Base-by-base conservation (phyloP, 1,284 basidiomycete species). In the Coniophora puteana region DNA sequence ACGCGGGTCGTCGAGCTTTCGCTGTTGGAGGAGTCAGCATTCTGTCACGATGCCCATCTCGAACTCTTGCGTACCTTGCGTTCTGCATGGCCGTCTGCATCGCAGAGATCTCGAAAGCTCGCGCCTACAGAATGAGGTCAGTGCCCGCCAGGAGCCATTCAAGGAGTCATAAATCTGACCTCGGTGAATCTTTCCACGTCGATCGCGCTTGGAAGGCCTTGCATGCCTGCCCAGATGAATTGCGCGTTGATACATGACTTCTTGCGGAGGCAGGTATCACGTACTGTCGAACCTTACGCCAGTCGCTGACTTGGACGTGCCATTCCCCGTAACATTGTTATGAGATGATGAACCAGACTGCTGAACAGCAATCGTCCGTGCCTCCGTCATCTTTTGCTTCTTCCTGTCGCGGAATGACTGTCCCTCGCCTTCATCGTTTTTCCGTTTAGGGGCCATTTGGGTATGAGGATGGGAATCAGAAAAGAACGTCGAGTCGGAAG, bases 151-250 rank as follows among this genome's bases (percentile, higher is more conserved):
- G 7, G 8, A n/a, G 4, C 0, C 8, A 23, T n/a, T n/a, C n/a
- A 28, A 35, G 29, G 31, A 23, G 20, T 28, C 35, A 21, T 22
- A 28, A 28, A 5, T 45, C 68, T 11, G 32, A 89, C 92, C 71
- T 93, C 83, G 8, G 84, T 76, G 57, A 95, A 95, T 53, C 76
- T 83, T 56, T 94, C 92, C 8, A 94, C 84, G 53, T 93, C 86
- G 33, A 96, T 73, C 1, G 82, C 74, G 14, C 76, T 72, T 0
- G 91, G 90, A 5, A 95, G 61, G 5, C 72, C 73, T 38, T 71
- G 68, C 57, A 74, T 65, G 35, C 72, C 80, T 83, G 38, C 10
- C 16, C n/a, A n/a, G n/a, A 40, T 18, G 20, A 25, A 32, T 21
- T 16, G 45, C n/a, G 44, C 10, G 8, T 6, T 8, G 4, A 11